Conservation (phyloP, 495 filamentous ascomycete genomes). For the Apiosordaria backusii region DNA sequence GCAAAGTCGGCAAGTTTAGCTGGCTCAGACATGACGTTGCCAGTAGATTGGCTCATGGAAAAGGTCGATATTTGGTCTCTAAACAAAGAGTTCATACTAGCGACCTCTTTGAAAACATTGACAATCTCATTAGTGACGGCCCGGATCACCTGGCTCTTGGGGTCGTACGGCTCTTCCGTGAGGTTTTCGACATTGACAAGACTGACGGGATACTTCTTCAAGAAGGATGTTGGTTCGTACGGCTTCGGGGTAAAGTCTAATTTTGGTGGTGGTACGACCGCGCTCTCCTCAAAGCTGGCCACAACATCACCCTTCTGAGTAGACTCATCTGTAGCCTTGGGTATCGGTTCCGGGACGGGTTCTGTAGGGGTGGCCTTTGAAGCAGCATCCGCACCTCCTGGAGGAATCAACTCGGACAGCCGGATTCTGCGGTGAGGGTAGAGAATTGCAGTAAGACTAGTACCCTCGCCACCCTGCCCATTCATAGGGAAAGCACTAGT, state of each 20-base stretch:
- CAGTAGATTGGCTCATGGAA: constrained; percentile 88
- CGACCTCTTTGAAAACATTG: constrained; percentile 97
- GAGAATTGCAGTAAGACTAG: constrained; percentile 80
- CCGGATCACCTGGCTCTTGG: constrained; percentile 77
- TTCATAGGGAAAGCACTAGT: constrained; percentile 85
- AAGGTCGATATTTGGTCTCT: constrained; percentile 96
- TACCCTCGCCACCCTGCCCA: constrained; percentile 44
- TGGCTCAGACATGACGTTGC: constrained; percentile 92
- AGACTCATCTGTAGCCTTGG: constrained; percentile 41
- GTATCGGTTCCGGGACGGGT: constrained; percentile 54
- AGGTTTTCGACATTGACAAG: constrained; percentile 94
- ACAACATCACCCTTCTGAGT: constrained; percentile 82
- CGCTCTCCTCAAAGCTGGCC: constrained; percentile 90
- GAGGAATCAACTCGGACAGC: constrained; percentile 74
- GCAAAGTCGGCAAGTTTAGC: constrained; percentile 95
- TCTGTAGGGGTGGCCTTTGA: constrained; percentile 40
- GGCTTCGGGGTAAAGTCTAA: constrained; percentile 47
- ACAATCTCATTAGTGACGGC: constrained; percentile 96
- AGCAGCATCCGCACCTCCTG: constrained; percentile 40
- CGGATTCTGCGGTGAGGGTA: constrained; percentile 96
- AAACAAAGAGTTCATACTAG: constrained; percentile 89
- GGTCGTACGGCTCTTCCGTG: constrained; percentile 80
- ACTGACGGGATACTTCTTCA: constrained; percentile 84
- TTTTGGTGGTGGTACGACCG: constrained; percentile 42
- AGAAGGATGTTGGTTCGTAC: constrained; percentile 87